Conservation (phyloP, 108 stramenopile genomes). For the Bacterosira constricta region DNA sequence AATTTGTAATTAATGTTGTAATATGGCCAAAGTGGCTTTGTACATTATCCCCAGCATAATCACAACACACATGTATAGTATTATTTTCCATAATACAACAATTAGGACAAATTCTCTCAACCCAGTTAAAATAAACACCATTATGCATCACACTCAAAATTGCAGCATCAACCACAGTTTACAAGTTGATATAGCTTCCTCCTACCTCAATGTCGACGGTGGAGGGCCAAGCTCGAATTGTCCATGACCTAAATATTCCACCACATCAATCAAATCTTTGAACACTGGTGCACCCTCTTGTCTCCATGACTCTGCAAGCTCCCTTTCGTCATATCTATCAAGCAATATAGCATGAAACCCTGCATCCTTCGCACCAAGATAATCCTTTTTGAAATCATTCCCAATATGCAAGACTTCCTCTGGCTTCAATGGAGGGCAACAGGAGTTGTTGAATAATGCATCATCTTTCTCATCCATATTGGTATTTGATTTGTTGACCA, state of each 20-base stretch:
- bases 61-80: too few relatives aligned
- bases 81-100: too few relatives aligned
- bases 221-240: conserved; percentile 35
- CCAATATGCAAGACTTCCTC: conserved; percentile 63
- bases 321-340: conserved; percentile 66
- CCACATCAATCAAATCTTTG: conserved; percentile 74
- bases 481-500: neutral
- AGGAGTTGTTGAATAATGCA: too few relatives aligned
- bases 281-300: conserved; percentile 67
- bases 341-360: conserved; percentile 69
- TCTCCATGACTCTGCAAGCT: conserved; percentile 62
- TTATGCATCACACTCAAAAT: too few relatives aligned
- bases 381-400: conserved; percentile 70
- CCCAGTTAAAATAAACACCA: too few relatives aligned
- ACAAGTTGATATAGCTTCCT: too few relatives aligned
- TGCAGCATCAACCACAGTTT: too few relatives aligned
- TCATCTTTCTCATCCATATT: neutral
- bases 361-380: conserved; percentile 63
- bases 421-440: conserved; percentile 34
- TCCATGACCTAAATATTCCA: conserved; percentile 58
- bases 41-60: too few relatives aligned
- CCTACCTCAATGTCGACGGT: too few relatives aligned
- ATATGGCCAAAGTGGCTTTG: too few relatives aligned
- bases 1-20: too few relatives aligned
- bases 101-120: too few relatives aligned